Conservation (phyloP, 345 rosid genomes). For the Tarenaya hassleriana region DNA sequence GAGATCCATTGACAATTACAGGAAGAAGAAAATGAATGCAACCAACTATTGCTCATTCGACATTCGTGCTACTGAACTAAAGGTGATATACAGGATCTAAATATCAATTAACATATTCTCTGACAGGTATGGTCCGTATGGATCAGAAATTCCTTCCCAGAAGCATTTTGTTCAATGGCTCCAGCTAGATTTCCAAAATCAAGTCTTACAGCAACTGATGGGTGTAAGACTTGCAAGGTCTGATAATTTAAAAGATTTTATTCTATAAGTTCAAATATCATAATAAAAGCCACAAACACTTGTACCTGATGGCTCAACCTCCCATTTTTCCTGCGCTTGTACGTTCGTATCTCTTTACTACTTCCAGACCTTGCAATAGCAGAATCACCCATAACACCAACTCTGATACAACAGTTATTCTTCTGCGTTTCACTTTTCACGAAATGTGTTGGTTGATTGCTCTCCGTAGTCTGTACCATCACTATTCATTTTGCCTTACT, state of each 20-base stretch:
- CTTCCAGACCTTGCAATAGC: conserved; percentile 37
- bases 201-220: too few species aligned
- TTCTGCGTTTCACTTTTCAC: conserved; percentile 32
- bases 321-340: conserved; percentile 63
- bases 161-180: too few species aligned
- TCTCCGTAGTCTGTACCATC: conserved; percentile 28
- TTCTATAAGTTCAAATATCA: conserved; percentile 6
- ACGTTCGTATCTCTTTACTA: conserved; percentile 42
- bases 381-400: conserved; percentile 29
- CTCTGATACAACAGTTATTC: conserved; percentile 32
- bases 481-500: conserved; percentile 40
- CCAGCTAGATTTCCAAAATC: too few species aligned
- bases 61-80: too few species aligned
- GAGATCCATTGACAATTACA: background rate
- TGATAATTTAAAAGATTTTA: too few species aligned
- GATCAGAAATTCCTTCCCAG: too few species aligned
- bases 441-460: conserved; percentile 20
- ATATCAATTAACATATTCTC: too few species aligned
- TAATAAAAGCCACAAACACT: background rate
- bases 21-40: too few species aligned
- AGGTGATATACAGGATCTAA: too few species aligned
- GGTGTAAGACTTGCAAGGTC: too few species aligned
- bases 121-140: too few species aligned
- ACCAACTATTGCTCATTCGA: too few species aligned
- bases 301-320: conserved; percentile 33